A percentile compares a stretch with the other conserved stretches of the same genome.
phyloP scores from a whole-genome alignment of 768 basidiomycete species.

The Lentinus tigrinus region DNA sequence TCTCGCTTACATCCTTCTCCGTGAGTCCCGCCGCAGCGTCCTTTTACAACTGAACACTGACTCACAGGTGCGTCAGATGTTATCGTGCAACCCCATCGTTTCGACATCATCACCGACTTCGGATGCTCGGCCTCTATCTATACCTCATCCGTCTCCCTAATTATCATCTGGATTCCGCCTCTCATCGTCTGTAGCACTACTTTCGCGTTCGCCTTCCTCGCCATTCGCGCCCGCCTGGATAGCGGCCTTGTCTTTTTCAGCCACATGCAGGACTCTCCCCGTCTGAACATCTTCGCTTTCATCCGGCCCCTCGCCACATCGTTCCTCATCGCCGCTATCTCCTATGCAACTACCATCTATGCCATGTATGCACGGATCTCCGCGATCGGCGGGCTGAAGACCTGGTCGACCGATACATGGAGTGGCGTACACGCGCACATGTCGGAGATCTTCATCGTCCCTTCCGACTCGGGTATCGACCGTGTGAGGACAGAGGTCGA shows the following conservation, averaged over 20 bases:
- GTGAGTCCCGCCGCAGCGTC: slow-evolving; percentile 21
- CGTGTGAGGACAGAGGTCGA: slow-evolving; percentile 4
- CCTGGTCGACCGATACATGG: slow-evolving; percentile 22
- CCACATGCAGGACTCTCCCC: slow-evolving; percentile 17
- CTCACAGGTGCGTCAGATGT: slow-evolving; percentile 24
- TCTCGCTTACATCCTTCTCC: slow-evolving; percentile 32
- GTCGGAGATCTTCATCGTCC: slow-evolving; percentile 18
- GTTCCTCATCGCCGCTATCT: slow-evolving; percentile 15
- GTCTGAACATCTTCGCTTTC: slow-evolving; percentile 22
- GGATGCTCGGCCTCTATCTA: slow-evolving; percentile 38
- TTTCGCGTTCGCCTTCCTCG: slow-evolving; percentile 33
- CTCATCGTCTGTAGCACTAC: slow-evolving; percentile 32
- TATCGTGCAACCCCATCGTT: slow-evolving; percentile 38
- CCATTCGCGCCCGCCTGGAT: slow-evolving; percentile 44
- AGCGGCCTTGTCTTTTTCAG: slow-evolving; percentile 36
- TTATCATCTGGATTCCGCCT: slow-evolving; percentile 38
- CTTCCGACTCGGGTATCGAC: not conserved
- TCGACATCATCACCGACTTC: slow-evolving; percentile 31
- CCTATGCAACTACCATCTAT: slow-evolving; percentile 17
- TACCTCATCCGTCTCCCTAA: slow-evolving; percentile 36
- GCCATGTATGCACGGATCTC: slow-evolving; percentile 16
- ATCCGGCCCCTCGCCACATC: slow-evolving; percentile 23
- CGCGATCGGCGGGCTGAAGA: slow-evolving; percentile 17
- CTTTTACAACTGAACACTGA: no score
- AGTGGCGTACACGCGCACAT: slow-evolving; percentile 20